Evolutionary conservation across 1,284 basidiomycete genomes (phyloP), one percentile per base, ranked within the genome.

Genomic region (Trametes pubescens): DNA sequence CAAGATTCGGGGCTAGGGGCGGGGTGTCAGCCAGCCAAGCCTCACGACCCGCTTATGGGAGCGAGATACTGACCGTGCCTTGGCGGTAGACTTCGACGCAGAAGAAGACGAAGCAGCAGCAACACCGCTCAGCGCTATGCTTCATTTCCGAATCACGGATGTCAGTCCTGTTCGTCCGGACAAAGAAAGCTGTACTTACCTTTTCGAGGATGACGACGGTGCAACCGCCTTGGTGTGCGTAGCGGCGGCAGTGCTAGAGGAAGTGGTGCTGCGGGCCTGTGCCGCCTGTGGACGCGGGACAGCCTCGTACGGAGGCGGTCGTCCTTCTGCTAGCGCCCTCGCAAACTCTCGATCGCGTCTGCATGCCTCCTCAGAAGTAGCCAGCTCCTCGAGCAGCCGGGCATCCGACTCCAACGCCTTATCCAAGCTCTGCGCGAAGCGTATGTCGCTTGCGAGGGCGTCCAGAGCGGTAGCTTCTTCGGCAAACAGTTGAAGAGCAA

Each of bases 401-500:
- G 66, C 62, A 57, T 77, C 76, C 21, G 65, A 69, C 46, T 62
- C 67, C 13, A 80, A 66, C 14, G 75, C 75, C 8, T 46, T 52
- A 44, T 80, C 77, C 9, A 84, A 62, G 62, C 79, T 84, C 26
- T 69, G 69, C 0, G 84, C 82, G 11, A 83, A 69, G 16, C 66
- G 62, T 18, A 73, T 62, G 61, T 83, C 82, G 4, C 70, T 64
- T 34, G 80, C 68, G n/a, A 70, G 49, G 0, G 65, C 70, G 11
- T 84, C 70, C 32, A 79, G 69, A 2, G 71, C 70, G 6, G 74
- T 65, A 4, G 83, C 69, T 38, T 80, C 77, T 21, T 82, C 77
- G 1, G 76, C 77, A 62, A 84, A 84, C 0, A 83, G 58, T 47
- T 78, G 73, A 14, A 84, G 72, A 0, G 86, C 86, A n/a, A 80